Percentiles rank a stretch among this genome's conserved stretches.
These are phyloP conservation scores for Phoenix dactylifera DNA, from an alignment of 176 grass and related monocot species.

Conservation along the genomic window DNA sequence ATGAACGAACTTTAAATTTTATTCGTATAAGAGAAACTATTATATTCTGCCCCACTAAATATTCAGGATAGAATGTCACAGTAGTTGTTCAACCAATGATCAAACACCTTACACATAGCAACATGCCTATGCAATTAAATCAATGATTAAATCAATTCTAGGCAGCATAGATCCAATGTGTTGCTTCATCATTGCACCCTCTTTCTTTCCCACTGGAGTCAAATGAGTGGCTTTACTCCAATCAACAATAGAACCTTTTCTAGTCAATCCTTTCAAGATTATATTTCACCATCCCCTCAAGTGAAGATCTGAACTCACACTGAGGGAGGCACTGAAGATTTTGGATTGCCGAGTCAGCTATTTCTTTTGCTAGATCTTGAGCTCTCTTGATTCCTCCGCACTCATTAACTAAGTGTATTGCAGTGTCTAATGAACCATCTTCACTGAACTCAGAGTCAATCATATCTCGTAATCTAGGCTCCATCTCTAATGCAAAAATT, in stretches of 20 bases:
- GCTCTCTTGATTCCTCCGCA: conserved; percentile 52
- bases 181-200: no score
- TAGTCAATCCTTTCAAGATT: conserved; percentile 91
- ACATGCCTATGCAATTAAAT: no score
- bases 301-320: conserved; percentile 53
- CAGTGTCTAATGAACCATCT: conserved; percentile 39
- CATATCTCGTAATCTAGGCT: conserved; percentile 53
- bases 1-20: no score
- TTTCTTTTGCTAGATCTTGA: conserved; percentile 70
- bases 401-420: conserved; percentile 51
- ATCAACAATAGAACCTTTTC: not conserved
- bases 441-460: conserved; percentile 77
- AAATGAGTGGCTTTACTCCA: not conserved
- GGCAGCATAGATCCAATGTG: no score
- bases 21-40: no score
- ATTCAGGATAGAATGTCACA: no score
- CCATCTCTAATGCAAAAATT: conserved; percentile 60
- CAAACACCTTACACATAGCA: no score
- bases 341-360: conserved; percentile 42
- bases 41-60: no score
- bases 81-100: no score
- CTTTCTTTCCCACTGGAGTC: no score
- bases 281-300: conserved; percentile 64
- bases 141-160: no score
- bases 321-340: conserved; percentile 60